Base-by-base conservation (phyloP, 2,329 filamentous ascomycete species). In the Thielaviopsis ethacetica region DNA sequence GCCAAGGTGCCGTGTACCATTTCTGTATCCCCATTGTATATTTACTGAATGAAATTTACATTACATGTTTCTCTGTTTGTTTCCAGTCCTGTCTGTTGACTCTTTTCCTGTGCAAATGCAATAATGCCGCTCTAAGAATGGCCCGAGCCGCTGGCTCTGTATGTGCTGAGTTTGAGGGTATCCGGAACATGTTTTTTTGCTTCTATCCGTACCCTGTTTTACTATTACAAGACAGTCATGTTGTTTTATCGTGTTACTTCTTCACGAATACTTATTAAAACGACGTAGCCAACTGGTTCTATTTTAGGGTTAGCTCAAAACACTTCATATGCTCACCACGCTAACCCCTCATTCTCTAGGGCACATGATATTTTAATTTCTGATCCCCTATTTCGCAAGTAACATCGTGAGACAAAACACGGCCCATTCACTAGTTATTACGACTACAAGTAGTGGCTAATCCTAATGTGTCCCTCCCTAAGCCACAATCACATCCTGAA, bases 11-110 rank as follows among this genome's bases (percentile, higher is more conserved):
- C 30, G 27, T 57, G 49, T 53, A 53, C 51, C 19, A 57, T 53
- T 41, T 47, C 30, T 44, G 56, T 57, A 52, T 57, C 51, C 27
- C 22, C 30, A 41, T 57, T 57, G 56, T 57, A 57, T 21, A 34
- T 52, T 26, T 57, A 57, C 27, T 30, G 30, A 53, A 44, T 34
- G 47, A 53, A 57, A 24, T 27, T 30, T 57, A n/a, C 12, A 57
- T 24, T 53, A 17, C 10, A n/a, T 44, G 13, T n/a, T 17, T 44
- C 15, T 44, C 17, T 44, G 38, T n/a, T n/a, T n/a, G 38, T 44
- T 34, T 34, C 10, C 30, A 34, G 10, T 34, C 10, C 10, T 34
- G 2, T 34, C 2, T 12, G 30, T 34, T 12, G 10, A 34, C 6
- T 34, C 2, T 34, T 5, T 34, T 34, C 5, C 30, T 9, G 30